A percentile compares a stretch with the other conserved stretches of the same genome.
Evolutionary conservation across 2,329 filamentous ascomycete species (phyloP).

Genomic region (Verticillium zaregamsianum): DNA sequence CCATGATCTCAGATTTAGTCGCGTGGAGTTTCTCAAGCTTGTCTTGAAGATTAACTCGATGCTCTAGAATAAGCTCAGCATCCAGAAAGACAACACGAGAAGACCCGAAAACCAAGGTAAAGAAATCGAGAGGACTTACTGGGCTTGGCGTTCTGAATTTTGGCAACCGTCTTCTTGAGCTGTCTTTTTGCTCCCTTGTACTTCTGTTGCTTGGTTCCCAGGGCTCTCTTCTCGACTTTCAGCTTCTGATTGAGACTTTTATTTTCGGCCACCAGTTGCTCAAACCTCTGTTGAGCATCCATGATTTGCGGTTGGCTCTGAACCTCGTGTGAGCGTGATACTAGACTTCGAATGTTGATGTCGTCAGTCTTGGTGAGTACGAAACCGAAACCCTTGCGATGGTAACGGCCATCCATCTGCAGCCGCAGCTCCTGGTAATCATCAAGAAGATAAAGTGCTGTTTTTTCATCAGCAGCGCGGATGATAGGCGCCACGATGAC

Average conservation of each 20-base stretch:
- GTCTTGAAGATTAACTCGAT: no score
- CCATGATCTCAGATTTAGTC: no score
- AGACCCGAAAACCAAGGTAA: no score
- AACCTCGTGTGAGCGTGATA: not conserved
- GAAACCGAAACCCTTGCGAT: conserved; percentile 17
- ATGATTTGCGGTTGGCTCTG: not conserved
- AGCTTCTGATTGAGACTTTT: not conserved
- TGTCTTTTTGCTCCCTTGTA: not conserved
- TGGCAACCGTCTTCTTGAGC: not conserved
- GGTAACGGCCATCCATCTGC: conserved; percentile 20
- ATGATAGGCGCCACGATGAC: conserved; percentile 20
- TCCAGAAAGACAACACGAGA: no score
- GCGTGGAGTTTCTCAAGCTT: no score
- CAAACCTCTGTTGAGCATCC: no score
- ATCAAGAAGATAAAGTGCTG: conserved; percentile 15
- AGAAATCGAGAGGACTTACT: no score
- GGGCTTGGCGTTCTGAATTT: not conserved
- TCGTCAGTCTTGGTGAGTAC: conserved; percentile 24
- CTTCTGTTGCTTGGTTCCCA: not conserved
- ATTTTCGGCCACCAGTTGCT: not conserved
- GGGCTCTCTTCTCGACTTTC: not conserved
- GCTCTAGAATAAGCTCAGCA: no score
- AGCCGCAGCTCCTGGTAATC: conserved; percentile 20
- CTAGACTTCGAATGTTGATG: conserved; percentile 6
- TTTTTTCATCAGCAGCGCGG: conserved; percentile 22